Evolutionary conservation across 2,329 filamentous ascomycete species (phyloP).

Genomic region (Bimuria novae-zelandiae): DNA sequence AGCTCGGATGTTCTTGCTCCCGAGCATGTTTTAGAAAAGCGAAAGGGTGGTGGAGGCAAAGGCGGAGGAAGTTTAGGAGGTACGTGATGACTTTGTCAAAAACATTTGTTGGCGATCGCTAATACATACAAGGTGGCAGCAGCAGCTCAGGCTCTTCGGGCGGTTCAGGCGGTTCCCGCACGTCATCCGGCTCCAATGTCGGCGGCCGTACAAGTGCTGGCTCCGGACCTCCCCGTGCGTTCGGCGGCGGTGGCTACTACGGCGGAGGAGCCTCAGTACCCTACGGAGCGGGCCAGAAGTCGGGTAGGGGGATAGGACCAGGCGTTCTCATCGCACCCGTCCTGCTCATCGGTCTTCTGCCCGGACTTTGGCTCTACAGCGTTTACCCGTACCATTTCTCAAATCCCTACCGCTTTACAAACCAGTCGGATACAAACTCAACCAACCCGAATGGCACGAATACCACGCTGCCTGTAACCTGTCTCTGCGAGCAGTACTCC

Average conservation of each 20-base stretch:
- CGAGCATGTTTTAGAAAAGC: constrained; percentile 41
- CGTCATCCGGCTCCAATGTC: constrained; percentile 31
- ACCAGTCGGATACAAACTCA: constrained; percentile 39
- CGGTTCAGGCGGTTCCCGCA: constrained; percentile 9
- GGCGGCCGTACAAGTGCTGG: constrained; percentile 58
- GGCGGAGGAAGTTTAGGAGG: constrained; percentile 29
- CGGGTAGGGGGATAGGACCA: constrained; percentile 58
- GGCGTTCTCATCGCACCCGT: constrained; percentile 53
- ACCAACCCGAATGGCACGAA: constrained; percentile 54
- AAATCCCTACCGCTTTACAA: constrained; percentile 57
- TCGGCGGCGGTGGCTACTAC: constrained; percentile 68
- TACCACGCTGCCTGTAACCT: constrained; percentile 65
- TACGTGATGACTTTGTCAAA: too few relatives aligned
- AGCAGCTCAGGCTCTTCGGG: constrained; percentile 17
- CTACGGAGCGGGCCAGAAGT: constrained; percentile 60
- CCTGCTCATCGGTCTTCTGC: constrained; percentile 60
- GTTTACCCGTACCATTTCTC: constrained; percentile 65
- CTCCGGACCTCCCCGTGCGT: constrained; percentile 61
- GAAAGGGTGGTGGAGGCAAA: constrained; percentile 45
- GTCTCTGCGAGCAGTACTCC: constrained; percentile 62
- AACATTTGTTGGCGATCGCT: too few relatives aligned
- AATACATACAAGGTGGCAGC: too few relatives aligned
- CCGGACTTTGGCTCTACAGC: constrained; percentile 67
- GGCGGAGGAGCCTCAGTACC: constrained; percentile 63
- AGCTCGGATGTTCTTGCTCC: constrained; percentile 33